Base-by-base conservation (phyloP, 1,284 basidiomycete species). In the Cryptococcus wingfieldii region DNA sequence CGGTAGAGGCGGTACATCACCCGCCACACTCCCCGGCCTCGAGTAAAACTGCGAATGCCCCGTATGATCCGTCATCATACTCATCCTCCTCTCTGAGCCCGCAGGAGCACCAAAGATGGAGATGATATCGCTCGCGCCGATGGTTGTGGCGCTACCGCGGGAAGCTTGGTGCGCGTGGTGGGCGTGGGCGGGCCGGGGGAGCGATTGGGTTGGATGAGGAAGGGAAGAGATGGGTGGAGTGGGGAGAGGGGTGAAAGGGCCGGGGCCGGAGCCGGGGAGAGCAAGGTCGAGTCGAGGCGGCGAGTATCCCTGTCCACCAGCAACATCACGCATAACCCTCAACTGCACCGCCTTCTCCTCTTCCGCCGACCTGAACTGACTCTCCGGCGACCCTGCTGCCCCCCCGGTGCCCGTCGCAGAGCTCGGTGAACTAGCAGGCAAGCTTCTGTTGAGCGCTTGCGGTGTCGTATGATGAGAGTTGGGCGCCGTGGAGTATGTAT, bases 61-160 rank as follows among this genome's bases (percentile, higher is more conserved):
- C 3, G 58, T 53, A 37, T 42, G 50, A 45, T 58, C 51, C 16
- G 59, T 53, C 25, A 56, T 50, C 19, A 54, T 49, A 4, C 54
- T 57, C 38, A 56, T 47, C 44, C 61, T 28, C 34, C 59, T 23
- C 5, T 60, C 65, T 2, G 60, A 62, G 8, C 41, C 54, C 0
- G 65, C 61, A 5, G 65, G 59, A 0, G 58, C 55, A 44, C 56
- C 65, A 49, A 64, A 56, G 47, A 67, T 52, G 12, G 62, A 64
- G 38, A 64, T 56, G 43, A 63, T 61, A 41, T 60, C 56, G 39
- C 54, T 57, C 23, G 57, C 57, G 13, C 55, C 49, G 34, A 53
- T 34, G n/a, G 55, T 58, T 14, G 50, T 52, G 8, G 46, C 27
- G 8, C 50, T 55, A 9, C 12, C 1, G 18, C 48, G 34, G 13